Percentiles rank a stretch among this genome's conserved stretches.
Conservation (phyloP, 108 stramenopile species). For the Pseudonitzschia pungens region DNA sequence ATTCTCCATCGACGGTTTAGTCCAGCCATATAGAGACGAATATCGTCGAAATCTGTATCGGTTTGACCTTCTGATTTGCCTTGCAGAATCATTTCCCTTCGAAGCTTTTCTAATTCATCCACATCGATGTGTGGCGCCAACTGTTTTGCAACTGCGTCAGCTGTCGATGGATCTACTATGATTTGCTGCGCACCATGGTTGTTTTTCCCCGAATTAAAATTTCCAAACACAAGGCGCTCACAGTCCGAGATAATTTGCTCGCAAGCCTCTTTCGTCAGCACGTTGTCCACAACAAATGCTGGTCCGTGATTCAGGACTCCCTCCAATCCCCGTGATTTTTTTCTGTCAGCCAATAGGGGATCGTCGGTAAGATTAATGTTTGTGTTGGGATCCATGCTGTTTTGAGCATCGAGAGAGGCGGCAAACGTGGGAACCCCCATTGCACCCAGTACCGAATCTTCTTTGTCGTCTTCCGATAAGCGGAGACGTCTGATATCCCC, state of each 20-base stretch:
- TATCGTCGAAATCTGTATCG: constrained; percentile 19
- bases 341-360: background rate
- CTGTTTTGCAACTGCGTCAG: constrained; percentile 43
- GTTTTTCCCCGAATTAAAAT: constrained; percentile 71
- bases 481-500: constrained; percentile 1
- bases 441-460: constrained; percentile 40
- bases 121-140: constrained; percentile 68
- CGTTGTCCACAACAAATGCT: constrained; percentile 62
- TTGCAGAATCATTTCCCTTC: constrained; percentile 28
- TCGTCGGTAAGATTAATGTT: background rate
- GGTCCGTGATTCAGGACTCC: constrained; percentile 54
- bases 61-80: background rate
- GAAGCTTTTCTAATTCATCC: constrained; percentile 34
- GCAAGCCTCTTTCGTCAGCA: constrained; percentile 50
- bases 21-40: constrained; percentile 47
- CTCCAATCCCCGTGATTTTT: constrained; percentile 53
- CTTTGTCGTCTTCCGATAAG: constrained; percentile 17
- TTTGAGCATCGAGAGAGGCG: background rate
- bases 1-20: constrained; percentile 79
- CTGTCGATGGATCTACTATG: constrained; percentile 52
- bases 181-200: constrained; percentile 81
- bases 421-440: constrained; percentile 70
- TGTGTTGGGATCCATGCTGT: background rate
- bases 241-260: constrained; percentile 55
- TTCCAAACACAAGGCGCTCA: constrained; percentile 63